These are phyloP conservation scores for Penicillium sp. DNA, from an alignment of 2,329 filamentous ascomycete genomes.

Conservation along the genomic window DNA sequence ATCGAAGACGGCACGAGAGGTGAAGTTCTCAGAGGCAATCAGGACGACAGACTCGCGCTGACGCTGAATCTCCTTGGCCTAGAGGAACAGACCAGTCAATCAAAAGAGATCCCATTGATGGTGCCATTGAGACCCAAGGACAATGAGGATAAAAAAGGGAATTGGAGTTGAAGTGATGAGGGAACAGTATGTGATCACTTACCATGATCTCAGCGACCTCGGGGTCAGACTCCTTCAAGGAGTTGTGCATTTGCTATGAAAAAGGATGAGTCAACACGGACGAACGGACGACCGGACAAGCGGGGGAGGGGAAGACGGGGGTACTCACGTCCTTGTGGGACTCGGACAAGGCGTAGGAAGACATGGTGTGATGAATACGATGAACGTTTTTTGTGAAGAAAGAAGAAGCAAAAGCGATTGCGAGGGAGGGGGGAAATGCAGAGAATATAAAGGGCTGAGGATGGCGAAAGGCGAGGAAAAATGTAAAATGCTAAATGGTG, in stretches of 20 bases:
- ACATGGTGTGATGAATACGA: conserved; percentile 29
- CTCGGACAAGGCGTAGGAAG: conserved; percentile 58
- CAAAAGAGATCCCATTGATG: no score
- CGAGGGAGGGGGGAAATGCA: background rate
- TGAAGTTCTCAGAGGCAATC: conserved; percentile 99
- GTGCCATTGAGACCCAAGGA: background rate
- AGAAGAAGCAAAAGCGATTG: conserved; percentile 3
- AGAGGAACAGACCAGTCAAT: conserved; percentile 5
- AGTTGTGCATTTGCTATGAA: conserved; percentile 85
- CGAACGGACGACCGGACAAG: background rate
- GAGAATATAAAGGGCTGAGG: conserved; percentile 7
- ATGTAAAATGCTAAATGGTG: conserved; percentile 13
- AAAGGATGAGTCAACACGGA: conserved; percentile 29
- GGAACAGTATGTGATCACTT: conserved; percentile 29
- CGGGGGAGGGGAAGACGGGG: conserved; percentile 8
- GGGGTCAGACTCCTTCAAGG: conserved; percentile 81
- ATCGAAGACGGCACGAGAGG: conserved; percentile 95
- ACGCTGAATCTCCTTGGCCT: conserved; percentile 91
- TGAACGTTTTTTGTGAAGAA: conserved; percentile 10
- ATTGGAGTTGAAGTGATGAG: background rate
- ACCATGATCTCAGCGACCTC: conserved; percentile 98
- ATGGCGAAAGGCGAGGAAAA: conserved; percentile 9
- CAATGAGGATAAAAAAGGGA: background rate
- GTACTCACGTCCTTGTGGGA: conserved; percentile 59
- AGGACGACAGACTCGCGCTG: conserved; percentile 98